Evolutionary conservation across 148 eudicot genomes (phyloP).

Genomic region (Pouteria glomerata): DNA sequence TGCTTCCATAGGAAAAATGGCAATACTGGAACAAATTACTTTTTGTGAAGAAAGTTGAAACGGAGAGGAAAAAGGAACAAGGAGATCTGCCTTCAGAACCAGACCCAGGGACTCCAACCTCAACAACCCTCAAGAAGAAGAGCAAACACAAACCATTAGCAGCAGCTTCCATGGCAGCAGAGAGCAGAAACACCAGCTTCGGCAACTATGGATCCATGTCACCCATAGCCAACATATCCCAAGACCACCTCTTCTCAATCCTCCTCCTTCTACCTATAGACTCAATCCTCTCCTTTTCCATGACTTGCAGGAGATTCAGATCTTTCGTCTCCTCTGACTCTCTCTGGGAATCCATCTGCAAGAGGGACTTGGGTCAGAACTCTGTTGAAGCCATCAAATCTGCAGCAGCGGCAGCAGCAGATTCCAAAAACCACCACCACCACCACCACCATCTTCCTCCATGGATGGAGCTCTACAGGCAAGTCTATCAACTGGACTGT

Average conservation of each 20-base stretch:
- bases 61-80: no score
- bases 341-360: slow-evolving; percentile 80
- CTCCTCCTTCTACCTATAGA: slow-evolving; percentile 56
- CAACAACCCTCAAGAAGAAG: no score
- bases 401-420: no score
- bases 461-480: slow-evolving; percentile 73
- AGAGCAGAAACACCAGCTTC: slow-evolving; percentile 8
- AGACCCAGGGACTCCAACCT: neutral
- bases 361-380: slow-evolving; percentile 70
- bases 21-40: no score
- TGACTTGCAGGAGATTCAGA: slow-evolving; percentile 64
- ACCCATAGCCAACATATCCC: slow-evolving; percentile 37
- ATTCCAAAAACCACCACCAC: neutral
- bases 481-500: slow-evolving; percentile 46
- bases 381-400: slow-evolving; percentile 51
- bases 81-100: neutral
- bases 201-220: slow-evolving; percentile 20
- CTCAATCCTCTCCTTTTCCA: slow-evolving; percentile 65
- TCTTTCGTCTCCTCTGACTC: slow-evolving; percentile 46
- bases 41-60: no score
- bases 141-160: no score
- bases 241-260: slow-evolving; percentile 75
- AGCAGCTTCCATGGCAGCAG: slow-evolving; percentile 27
- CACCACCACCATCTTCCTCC: no score
- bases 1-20: no score